Conservation (phyloP, 2,329 filamentous ascomycete genomes). For the Plenodomus lindquistii region DNA sequence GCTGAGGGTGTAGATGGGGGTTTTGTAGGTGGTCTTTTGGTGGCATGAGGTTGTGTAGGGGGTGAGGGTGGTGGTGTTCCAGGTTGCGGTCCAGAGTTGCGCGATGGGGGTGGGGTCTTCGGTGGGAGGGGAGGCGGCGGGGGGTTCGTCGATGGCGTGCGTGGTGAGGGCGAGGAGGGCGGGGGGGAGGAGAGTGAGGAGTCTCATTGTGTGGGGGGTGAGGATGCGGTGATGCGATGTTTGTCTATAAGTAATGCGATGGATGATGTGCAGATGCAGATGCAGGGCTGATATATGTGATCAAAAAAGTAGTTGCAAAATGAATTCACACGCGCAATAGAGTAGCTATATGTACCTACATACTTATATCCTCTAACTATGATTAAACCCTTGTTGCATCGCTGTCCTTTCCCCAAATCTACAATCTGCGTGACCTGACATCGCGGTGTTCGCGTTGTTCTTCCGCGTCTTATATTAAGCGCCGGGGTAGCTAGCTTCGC, state of each 20-base stretch:
- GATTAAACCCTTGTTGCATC: constrained; percentile 5
- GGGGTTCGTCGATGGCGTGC: constrained; percentile 17
- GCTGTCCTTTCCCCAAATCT: constrained; percentile 18
- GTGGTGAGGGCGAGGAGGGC: constrained; percentile 24
- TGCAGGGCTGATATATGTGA: neutral
- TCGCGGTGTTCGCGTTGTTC: constrained; percentile 7
- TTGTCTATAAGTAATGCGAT: too few species aligned
- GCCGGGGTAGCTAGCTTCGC: constrained; percentile 10
- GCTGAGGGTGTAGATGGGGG: constrained; percentile 35
- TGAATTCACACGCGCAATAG: too few species aligned
- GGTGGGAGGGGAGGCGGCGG: constrained; percentile 12
- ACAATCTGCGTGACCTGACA: neutral
- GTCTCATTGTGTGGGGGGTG: constrained; percentile 35
- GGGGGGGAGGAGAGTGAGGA: constrained; percentile 23
- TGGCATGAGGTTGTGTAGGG: constrained; percentile 29
- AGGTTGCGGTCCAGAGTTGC: constrained; percentile 37
- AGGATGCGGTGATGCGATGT: too few species aligned
- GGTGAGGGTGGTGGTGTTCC: constrained; percentile 24
- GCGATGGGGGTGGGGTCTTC: constrained; percentile 35
- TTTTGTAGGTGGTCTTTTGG: constrained; percentile 21
- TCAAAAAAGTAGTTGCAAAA: neutral
- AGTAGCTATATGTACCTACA: constrained; percentile 5
- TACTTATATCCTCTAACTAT: neutral
- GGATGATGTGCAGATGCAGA: neutral
- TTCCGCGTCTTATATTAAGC: constrained; percentile 23